phyloP scores from a whole-genome alignment of 495 filamentous ascomycete genomes.

The Neurospora sp. region DNA sequence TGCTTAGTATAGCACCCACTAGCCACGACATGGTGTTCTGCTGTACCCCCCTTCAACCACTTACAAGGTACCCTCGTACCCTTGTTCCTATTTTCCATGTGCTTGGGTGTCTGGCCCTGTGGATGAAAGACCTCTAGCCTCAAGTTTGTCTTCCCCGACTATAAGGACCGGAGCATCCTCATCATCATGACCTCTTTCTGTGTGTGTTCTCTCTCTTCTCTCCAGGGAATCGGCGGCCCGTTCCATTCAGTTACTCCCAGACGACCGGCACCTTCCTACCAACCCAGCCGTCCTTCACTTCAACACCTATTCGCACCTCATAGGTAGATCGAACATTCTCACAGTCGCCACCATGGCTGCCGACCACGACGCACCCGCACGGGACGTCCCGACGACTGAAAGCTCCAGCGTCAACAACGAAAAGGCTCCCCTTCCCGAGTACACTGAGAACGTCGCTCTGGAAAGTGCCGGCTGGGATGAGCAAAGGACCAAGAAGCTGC shows the following conservation, averaged over 20 bases:
- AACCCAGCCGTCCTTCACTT: background rate
- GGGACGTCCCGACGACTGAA: conserved; percentile 20
- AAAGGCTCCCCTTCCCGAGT: conserved; percentile 7
- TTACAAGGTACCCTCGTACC: background rate
- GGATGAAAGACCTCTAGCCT: background rate
- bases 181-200: background rate
- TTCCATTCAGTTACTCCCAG: background rate
- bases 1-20: background rate
- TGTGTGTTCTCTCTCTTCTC: background rate
- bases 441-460: conserved; percentile 7
- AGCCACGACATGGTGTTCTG: background rate
- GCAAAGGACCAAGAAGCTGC: conserved; percentile 28
- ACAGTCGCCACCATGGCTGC: conserved; percentile 13
- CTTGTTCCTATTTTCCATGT: background rate
- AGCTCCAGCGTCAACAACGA: conserved; percentile 22
- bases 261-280: background rate
- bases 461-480: conserved; percentile 20
- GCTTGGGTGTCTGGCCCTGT: background rate
- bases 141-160: background rate
- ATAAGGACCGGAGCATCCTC: conserved; percentile 1
- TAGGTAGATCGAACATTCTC: background rate
- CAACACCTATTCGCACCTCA: background rate
- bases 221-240: background rate
- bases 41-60: background rate
- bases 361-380: conserved; percentile 12